Evolutionary conservation across 2,329 filamentous ascomycete genomes (phyloP).

Genomic region (Alternaria burnsii): DNA sequence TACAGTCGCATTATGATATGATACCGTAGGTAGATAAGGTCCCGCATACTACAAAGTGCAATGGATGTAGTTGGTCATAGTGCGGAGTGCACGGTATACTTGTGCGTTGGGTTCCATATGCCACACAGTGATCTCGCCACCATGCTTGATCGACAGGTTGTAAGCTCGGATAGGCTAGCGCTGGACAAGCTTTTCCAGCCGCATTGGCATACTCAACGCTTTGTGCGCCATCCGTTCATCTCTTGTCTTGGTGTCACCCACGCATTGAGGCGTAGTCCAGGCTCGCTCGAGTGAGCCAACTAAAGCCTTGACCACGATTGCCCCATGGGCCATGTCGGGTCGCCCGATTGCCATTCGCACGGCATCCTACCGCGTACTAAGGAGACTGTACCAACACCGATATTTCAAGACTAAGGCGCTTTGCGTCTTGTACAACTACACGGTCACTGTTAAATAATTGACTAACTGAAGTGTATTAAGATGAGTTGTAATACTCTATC

Average conservation of each 20-base stretch:
- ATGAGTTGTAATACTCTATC: too few relatives aligned
- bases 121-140: background rate
- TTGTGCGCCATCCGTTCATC: background rate
- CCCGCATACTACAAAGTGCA: too few relatives aligned
- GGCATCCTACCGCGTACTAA: background rate
- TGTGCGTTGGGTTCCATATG: too few relatives aligned
- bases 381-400: background rate
- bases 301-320: background rate
- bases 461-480: too few relatives aligned
- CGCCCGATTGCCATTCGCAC: background rate
- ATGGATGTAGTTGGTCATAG: too few relatives aligned
- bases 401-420: background rate
- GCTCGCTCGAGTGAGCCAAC: background rate
- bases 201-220: background rate
- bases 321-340: background rate
- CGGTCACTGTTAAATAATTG: too few relatives aligned
- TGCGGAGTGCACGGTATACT: too few relatives aligned
- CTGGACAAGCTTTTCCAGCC: constrained; percentile 1
- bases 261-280: background rate
- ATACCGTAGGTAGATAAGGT: too few relatives aligned
- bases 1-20: too few relatives aligned
- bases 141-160: background rate
- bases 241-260: background rate
- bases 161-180: background rate
- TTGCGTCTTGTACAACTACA: background rate